These are phyloP conservation scores for Eucalyptus erythrocorys DNA, from an alignment of 345 rosid genomes.

Conservation along the genomic window DNA sequence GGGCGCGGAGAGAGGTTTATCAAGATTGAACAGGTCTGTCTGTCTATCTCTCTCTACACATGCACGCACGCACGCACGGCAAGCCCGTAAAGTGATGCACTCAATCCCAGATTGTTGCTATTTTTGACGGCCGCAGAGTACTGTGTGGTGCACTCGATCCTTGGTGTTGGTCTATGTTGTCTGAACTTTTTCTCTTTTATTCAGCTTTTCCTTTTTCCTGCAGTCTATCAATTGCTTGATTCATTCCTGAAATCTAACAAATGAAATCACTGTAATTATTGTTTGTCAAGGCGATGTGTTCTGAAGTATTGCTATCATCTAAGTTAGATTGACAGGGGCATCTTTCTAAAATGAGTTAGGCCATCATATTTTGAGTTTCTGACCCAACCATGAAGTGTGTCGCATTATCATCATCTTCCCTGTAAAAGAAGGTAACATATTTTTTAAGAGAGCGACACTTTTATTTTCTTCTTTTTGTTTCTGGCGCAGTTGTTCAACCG, in stretches of 20 bases:
- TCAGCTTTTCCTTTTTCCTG: background rate
- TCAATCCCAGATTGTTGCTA: background rate
- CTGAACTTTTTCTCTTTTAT: conserved; percentile 2
- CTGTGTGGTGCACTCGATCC: too few relatives aligned
- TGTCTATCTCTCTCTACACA: background rate
- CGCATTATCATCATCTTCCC: background rate
- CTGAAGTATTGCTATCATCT: background rate
- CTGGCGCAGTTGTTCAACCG: conserved; percentile 48
- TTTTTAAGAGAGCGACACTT: too few relatives aligned
- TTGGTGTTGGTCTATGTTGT: conserved; percentile 18
- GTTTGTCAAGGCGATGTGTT: background rate
- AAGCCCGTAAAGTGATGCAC: background rate
- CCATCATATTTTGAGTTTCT: background rate
- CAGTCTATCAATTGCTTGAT: background rate
- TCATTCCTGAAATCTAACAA: background rate
- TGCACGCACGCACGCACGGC: background rate
- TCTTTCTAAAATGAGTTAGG: background rate
- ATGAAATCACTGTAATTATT: background rate
- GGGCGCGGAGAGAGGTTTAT: conserved; percentile 76
- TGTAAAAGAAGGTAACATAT: background rate
- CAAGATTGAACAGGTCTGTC: conserved; percentile 87
- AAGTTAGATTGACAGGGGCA: background rate
- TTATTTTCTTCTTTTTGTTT: background rate
- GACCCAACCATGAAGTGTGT: background rate
- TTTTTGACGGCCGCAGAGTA: background rate